These are phyloP conservation scores for Jamesozyma rosinii DNA, from an alignment of 805 yeast genomes.

Conservation along the genomic window DNA sequence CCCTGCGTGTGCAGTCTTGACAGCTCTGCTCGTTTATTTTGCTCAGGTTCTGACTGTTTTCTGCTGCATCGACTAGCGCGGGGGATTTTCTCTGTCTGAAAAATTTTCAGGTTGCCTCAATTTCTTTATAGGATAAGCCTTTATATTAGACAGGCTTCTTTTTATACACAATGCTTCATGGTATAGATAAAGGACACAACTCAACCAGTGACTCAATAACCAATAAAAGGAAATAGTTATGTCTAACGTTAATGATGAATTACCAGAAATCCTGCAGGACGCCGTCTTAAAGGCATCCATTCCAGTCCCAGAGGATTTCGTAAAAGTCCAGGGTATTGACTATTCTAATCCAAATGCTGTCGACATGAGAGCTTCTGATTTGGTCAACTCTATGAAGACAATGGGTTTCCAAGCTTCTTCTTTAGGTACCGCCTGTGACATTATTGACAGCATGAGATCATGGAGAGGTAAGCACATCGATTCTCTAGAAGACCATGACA, in stretches of 20 bases:
- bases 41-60: too few species aligned
- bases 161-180: too few species aligned
- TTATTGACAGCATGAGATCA: constrained; percentile 80
- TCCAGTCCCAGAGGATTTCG: constrained; percentile 74
- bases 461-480: constrained; percentile 84
- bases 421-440: constrained; percentile 80
- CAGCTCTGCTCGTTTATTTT: too few species aligned
- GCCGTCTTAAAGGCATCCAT: constrained; percentile 84
- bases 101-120: too few species aligned
- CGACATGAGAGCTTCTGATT: constrained; percentile 69
- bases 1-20: neutral
- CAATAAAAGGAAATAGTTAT: neutral
- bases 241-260: constrained; percentile 29
- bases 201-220: too few species aligned
- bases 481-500: constrained; percentile 58
- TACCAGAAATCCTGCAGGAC: constrained; percentile 74
- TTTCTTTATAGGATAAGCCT: too few species aligned
- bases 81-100: too few species aligned
- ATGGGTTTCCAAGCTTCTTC: constrained; percentile 98
- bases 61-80: too few species aligned
- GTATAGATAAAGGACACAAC: too few species aligned
- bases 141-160: too few species aligned
- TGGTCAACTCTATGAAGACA: constrained; percentile 72
- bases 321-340: constrained; percentile 79
- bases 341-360: constrained; percentile 69